These are phyloP conservation scores for Penicillium sp. DNA, from an alignment of 2,329 filamentous ascomycete species.

Conservation along the genomic window DNA sequence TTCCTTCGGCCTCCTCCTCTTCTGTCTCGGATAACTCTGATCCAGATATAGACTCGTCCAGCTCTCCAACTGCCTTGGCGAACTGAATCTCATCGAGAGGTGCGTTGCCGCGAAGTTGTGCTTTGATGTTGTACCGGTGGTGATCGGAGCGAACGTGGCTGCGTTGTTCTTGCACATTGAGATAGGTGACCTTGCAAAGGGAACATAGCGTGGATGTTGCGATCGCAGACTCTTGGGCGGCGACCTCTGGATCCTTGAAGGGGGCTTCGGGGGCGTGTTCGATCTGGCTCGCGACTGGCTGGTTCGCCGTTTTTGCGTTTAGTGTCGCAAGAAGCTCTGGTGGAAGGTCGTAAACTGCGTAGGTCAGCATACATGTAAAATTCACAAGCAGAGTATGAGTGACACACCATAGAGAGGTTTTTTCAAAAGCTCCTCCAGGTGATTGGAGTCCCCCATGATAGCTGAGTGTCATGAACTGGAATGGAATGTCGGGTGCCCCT, in stretches of 20 bases:
- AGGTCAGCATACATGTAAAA: slow-evolving; percentile 19
- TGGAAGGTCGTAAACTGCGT: slow-evolving; percentile 78
- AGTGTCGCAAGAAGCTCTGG: slow-evolving; percentile 70
- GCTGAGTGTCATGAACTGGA: slow-evolving; percentile 11
- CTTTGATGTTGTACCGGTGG: slow-evolving; percentile 92
- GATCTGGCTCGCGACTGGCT: slow-evolving; percentile 29
- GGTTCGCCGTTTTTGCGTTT: slow-evolving; percentile 55
- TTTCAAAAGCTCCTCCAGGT: slow-evolving; percentile 46
- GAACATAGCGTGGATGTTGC: slow-evolving; percentile 71
- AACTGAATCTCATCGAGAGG: slow-evolving; percentile 81
- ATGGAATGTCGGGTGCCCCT: slow-evolving; percentile 17
- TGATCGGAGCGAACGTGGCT: slow-evolving; percentile 86
- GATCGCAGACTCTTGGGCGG: slow-evolving; percentile 45
- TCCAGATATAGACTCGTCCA: slow-evolving; percentile 90
- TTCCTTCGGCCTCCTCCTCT: slow-evolving; percentile 58
- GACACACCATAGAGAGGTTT: slow-evolving; percentile 53
- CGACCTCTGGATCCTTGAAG: slow-evolving; percentile 32
- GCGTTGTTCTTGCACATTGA: slow-evolving; percentile 76
- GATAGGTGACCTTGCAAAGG: slow-evolving; percentile 73
- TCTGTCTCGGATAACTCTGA: slow-evolving; percentile 71
- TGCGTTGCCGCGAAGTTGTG: slow-evolving; percentile 73
- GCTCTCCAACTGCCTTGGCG: slow-evolving; percentile 77
- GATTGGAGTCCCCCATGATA: slow-evolving; percentile 26
- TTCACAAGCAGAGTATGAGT: neutral
- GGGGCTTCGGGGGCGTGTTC: slow-evolving; percentile 24